Evolutionary conservation across 495 filamentous ascomycete species (phyloP), one percentile per base, ranked within the genome.

Genomic region (Schizothecium vesticola): DNA sequence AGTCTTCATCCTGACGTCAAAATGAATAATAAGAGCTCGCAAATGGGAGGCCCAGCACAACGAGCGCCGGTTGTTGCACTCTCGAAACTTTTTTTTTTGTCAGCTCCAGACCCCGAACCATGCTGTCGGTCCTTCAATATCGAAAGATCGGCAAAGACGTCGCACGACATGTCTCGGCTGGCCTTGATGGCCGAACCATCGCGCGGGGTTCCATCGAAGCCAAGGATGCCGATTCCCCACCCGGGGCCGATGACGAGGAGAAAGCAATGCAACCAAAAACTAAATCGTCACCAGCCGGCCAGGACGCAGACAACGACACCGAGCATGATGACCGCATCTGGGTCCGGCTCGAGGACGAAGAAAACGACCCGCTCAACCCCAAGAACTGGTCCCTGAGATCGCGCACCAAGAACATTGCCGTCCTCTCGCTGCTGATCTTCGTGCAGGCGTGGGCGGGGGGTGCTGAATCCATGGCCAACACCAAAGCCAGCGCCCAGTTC

Each of bases 381-480:
- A 59, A 67, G 10, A 78, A 79, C 69, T 79, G 77, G 77, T 67
- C 76, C 19, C 69, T 78, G 16, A 24, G 63, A 7, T 29, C 51
- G 22, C 66, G 77, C 8, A 69, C 66, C 68, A 80, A 77, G 59
- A 78, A 72, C 66, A 70, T 79, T 29, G 74, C 77, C 70, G 80
- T 82, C 59, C 68, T 82, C 10, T 73, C 69, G 5, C 71, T 80
- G 64, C 68, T 80, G 55, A 76, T 76, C 59, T 80, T 78, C 43
- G 71, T 71, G 26, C 74, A 77, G 65, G 73, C 63, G 4, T 80
- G 71, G 72, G 70, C 73, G 12, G 74, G 71, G 0, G 72, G 71
- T 8, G 74, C 77, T n/a, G 73, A 74, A n/a, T 79, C 76, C 16
- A 75, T 73, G 72, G 76, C 71, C 43, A 78, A 79, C 64, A 66